phyloP scores from a whole-genome alignment of 495 filamentous ascomycete genomes.

The Tuber aestivum region DNA sequence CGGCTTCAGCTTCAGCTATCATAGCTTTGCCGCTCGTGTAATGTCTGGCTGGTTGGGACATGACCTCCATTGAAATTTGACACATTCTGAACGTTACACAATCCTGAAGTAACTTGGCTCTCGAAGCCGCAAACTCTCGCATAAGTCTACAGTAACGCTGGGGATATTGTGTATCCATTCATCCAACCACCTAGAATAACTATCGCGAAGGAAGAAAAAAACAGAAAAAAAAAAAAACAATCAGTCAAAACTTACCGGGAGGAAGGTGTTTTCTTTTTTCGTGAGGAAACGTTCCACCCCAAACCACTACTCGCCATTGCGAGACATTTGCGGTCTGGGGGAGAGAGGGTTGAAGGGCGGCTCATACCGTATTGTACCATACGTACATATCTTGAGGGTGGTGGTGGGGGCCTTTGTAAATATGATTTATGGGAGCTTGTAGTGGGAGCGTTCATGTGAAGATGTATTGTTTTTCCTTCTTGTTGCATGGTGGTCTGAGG shows the following conservation, averaged over 20 bases:
- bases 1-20: background rate
- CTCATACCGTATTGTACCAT: background rate
- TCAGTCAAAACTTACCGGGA: background rate
- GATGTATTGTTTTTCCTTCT: background rate
- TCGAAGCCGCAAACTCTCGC: background rate
- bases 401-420: background rate
- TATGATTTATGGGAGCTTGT: background rate
- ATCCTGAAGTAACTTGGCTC: background rate
- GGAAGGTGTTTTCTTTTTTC: background rate
- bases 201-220: background rate
- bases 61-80: background rate
- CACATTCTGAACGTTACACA: background rate
- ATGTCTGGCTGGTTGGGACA: background rate
- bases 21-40: background rate
- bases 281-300: background rate
- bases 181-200: background rate
- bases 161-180: background rate
- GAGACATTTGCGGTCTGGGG: background rate
- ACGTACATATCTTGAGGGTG: background rate
- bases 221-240: background rate
- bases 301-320: background rate
- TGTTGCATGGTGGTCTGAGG: background rate
- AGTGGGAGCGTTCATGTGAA: background rate
- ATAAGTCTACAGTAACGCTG: background rate
- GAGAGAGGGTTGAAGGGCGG: background rate